Evolutionary conservation across 441 rosid genomes (phyloP).

Genomic region (Mallotus repandus): DNA sequence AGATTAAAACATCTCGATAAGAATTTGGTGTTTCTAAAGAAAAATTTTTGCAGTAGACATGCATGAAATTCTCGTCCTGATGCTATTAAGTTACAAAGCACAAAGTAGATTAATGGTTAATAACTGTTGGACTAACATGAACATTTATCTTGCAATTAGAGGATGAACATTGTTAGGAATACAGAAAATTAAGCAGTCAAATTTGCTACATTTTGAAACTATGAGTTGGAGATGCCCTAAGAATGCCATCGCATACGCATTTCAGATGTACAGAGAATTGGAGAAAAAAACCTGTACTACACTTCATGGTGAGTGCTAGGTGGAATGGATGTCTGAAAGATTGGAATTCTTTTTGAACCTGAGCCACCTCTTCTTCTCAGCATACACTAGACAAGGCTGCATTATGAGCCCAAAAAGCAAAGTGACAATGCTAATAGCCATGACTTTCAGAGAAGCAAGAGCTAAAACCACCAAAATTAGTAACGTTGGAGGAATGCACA

Average conservation of each 20-base stretch:
- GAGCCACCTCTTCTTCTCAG: constrained; percentile 50
- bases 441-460: constrained; percentile 54
- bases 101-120: too few species aligned
- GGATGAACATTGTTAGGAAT: background rate
- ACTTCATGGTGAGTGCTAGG: background rate
- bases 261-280: background rate
- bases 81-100: too few species aligned
- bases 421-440: constrained; percentile 41
- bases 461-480: constrained; percentile 45
- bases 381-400: constrained; percentile 45
- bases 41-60: too few species aligned
- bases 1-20: too few species aligned
- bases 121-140: too few species aligned
- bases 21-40: too few species aligned
- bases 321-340: background rate
- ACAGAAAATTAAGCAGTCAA: background rate
- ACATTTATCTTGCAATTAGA: background rate
- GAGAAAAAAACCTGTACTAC: background rate
- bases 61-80: too few species aligned
- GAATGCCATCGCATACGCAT: background rate
- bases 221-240: background rate
- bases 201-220: too few species aligned
- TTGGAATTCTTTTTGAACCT: constrained; percentile 31
- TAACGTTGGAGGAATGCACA: constrained; percentile 61
- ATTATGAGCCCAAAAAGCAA: constrained; percentile 46